Evolutionary conservation across 768 basidiomycete species (phyloP).

Genomic region (Lepiota venenata): DNA sequence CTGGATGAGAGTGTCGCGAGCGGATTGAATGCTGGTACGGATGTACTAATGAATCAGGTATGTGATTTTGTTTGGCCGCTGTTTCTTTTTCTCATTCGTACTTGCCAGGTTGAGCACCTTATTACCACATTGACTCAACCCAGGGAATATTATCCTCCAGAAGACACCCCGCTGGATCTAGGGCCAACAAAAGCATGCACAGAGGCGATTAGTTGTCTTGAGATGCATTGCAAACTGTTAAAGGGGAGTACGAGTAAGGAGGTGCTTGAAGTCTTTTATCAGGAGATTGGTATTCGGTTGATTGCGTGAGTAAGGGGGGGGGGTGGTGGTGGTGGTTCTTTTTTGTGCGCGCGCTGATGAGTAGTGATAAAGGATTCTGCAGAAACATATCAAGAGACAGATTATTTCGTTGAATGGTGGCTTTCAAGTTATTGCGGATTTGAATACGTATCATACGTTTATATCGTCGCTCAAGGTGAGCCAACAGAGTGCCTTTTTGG

Average conservation of each 20-base stretch:
- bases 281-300: conserved; percentile 91
- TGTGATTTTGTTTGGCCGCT: conserved; percentile 8
- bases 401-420: conserved; percentile 94
- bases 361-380: conserved; percentile 68
- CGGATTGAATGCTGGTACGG: conserved; percentile 93
- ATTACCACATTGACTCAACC: conserved; percentile 79
- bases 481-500: neutral
- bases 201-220: conserved; percentile 87
- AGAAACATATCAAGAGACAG: conserved; percentile 95
- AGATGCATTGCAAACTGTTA: conserved; percentile 87
- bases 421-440: conserved; percentile 93
- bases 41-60: conserved; percentile 94
- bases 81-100: neutral
- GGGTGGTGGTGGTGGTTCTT: too few species aligned
- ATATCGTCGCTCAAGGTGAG: conserved; percentile 79
- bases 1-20: conserved; percentile 93
- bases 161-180: conserved; percentile 75
- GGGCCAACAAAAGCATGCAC: conserved; percentile 83
- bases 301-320: conserved; percentile 56
- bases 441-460: conserved; percentile 92
- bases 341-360: neutral
- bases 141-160: conserved; percentile 87
- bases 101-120: conserved; percentile 87
- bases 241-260: conserved; percentile 95
- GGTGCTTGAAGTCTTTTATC: conserved; percentile 96